Evolutionary conservation across 2,329 filamentous ascomycete genomes (phyloP), one percentile per base, ranked within the genome.

Genomic region (Penicillium italicum): DNA sequence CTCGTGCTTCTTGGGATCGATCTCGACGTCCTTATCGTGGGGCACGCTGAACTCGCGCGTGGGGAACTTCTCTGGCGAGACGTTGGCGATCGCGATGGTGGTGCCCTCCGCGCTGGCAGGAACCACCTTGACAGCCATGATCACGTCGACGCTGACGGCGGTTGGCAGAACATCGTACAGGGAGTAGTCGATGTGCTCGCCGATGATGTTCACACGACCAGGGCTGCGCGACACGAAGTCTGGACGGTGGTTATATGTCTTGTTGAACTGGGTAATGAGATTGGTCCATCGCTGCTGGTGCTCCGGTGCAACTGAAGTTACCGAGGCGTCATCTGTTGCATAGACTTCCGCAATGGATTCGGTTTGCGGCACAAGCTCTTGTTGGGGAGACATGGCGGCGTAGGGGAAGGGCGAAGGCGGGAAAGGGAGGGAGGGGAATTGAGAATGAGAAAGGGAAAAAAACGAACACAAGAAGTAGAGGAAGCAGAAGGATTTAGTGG

Each of bases 141-240:
- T 82, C 55, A 91, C 88, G 74, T 99, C 94, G 60, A 91, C 89
- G 6, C 89, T 91, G 63, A 97, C 91, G 60, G 93, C 94, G 85
- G 97, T 97, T 50, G 94, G 94, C 24, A 99, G 82, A 57, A 97
- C 92, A 65, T 94, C 87, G 79, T 97, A 99, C 20, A 99, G 84
- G 14, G 91, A 96, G 78, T 99, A 99, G 79, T 99, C 94, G 69
- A 99, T 96, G 78, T 99, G 94, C 81, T 99, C 94, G 74, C 94
- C 94, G 71, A 99, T 97, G 69, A 99, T 94, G 78, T 97, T 97
- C 63, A 99, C 94, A 63, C 94, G 85, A 57, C 94, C 94, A 1
- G 94, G 94, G 53, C 92, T 96, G 60, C 94, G 87, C 10, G 93
- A 85, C 20, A 97, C 85, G 68, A 96, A 97, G 56, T 89, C 82